A percentile compares a stretch with the other conserved stretches of the same genome.
Conservation (phyloP, 331 rosid species). For the Spiraea crenata region DNA sequence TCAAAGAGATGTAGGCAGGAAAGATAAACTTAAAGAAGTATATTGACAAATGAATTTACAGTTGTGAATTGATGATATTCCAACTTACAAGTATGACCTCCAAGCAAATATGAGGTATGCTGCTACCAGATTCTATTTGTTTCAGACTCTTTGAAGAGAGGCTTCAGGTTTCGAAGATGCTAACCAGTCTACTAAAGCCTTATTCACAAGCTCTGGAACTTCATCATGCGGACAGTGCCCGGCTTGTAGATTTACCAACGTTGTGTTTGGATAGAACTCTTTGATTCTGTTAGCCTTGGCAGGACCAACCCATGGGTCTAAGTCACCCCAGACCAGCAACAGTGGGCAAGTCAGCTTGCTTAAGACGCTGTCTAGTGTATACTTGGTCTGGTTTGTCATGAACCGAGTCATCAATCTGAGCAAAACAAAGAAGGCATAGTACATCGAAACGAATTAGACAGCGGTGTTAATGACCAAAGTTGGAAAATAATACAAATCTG, state of each 20-base stretch:
- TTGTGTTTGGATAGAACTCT: conserved; percentile 68
- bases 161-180: conserved; percentile 42
- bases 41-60: conserved; percentile 16
- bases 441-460: neutral
- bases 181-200: conserved; percentile 77
- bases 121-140: conserved; percentile 19
- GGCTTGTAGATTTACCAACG: conserved; percentile 69
- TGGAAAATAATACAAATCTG: neutral
- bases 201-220: conserved; percentile 73
- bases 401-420: conserved; percentile 83
- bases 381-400: conserved; percentile 72
- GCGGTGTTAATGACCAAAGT: conserved; percentile 1
- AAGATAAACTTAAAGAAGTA: neutral
- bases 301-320: conserved; percentile 97
- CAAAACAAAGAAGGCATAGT: neutral
- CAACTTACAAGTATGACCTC: conserved; percentile 23
- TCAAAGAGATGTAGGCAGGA: neutral
- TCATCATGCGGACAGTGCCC: conserved; percentile 96
- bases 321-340: conserved; percentile 86
- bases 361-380: conserved; percentile 66
- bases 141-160: conserved; percentile 44
- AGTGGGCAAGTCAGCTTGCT: conserved; percentile 72
- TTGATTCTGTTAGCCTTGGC: conserved; percentile 71
- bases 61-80: neutral
- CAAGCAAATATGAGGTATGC: neutral